These are phyloP conservation scores for Albifimbria verrucaria DNA, from an alignment of 2,329 filamentous ascomycete species.

Conservation along the genomic window DNA sequence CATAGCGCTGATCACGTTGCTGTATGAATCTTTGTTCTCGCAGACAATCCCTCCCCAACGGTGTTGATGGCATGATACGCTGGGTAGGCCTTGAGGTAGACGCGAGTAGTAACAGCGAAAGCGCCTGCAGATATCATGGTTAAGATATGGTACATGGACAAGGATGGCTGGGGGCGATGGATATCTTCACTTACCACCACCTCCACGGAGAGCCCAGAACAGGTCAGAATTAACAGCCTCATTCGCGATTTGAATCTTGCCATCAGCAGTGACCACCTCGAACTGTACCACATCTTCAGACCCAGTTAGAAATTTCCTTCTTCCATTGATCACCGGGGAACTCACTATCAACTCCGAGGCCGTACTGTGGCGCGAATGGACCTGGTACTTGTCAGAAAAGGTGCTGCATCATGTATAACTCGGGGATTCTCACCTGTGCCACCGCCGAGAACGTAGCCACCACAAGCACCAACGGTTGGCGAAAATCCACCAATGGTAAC, in stretches of 20 bases:
- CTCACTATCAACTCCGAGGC: neutral
- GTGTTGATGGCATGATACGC: neutral
- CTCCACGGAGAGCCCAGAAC: slow-evolving; percentile 57
- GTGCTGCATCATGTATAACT: neutral
- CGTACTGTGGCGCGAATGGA: neutral
- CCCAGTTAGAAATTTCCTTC: neutral
- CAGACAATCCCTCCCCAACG: neutral
- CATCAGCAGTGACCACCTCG: slow-evolving; percentile 46
- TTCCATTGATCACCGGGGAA: neutral
- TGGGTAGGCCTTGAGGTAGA: neutral
- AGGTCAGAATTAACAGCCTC: slow-evolving; percentile 45
- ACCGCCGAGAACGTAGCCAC: neutral
- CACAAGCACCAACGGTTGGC: neutral
- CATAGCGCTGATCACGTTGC: neutral
- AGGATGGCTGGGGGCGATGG: too few relatives aligned
- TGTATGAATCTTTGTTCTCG: neutral
- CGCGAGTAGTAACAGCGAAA: neutral
- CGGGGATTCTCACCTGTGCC: neutral
- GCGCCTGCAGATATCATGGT: neutral
- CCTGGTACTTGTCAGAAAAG: neutral
- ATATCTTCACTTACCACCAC: slow-evolving; percentile 35
- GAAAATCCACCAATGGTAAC: neutral
- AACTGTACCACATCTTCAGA: slow-evolving; percentile 23
- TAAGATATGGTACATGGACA: too few relatives aligned
- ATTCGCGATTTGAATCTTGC: slow-evolving; percentile 41